These are phyloP conservation scores for Fusarium buxicola DNA, from an alignment of 2,329 filamentous ascomycete genomes.

Conservation along the genomic window DNA sequence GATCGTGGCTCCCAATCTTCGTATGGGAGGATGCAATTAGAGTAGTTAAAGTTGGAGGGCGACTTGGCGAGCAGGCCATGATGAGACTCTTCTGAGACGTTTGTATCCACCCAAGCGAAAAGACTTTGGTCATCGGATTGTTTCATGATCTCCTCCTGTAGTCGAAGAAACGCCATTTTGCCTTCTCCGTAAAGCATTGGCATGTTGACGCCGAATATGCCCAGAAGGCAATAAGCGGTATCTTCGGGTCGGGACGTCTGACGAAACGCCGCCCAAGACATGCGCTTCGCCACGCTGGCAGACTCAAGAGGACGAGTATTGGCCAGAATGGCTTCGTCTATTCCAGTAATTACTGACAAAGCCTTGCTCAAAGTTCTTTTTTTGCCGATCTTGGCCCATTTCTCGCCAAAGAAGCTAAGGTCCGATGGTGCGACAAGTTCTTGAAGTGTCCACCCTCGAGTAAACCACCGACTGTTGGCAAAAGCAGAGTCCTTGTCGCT, in stretches of 20 bases:
- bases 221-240: no score
- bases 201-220: no score
- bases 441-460: constrained; percentile 16
- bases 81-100: constrained; percentile 40
- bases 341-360: neutral
- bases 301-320: neutral
- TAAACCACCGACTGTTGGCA: constrained; percentile 34
- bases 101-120: no score
- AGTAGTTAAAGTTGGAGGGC: constrained; percentile 56
- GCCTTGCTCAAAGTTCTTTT: neutral
- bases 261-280: no score
- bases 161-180: no score
- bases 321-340: constrained; percentile 1
- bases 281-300: no score
- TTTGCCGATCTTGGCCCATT: constrained; percentile 5
- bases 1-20: constrained; percentile 47
- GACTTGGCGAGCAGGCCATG: constrained; percentile 57
- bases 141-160: constrained; percentile 5
- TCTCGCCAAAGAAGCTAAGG: constrained; percentile 13
- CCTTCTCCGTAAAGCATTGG: no score
- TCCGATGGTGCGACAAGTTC: constrained; percentile 6
- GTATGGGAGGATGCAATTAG: constrained; percentile 49
- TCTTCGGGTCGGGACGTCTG: no score
- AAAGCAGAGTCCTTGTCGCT: neutral
- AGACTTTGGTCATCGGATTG: constrained; percentile 17